Evolutionary conservation across 2,329 filamentous ascomycete genomes (phyloP), one percentile per base, ranked within the genome.

Genomic region (Trichoderma hamatum): DNA sequence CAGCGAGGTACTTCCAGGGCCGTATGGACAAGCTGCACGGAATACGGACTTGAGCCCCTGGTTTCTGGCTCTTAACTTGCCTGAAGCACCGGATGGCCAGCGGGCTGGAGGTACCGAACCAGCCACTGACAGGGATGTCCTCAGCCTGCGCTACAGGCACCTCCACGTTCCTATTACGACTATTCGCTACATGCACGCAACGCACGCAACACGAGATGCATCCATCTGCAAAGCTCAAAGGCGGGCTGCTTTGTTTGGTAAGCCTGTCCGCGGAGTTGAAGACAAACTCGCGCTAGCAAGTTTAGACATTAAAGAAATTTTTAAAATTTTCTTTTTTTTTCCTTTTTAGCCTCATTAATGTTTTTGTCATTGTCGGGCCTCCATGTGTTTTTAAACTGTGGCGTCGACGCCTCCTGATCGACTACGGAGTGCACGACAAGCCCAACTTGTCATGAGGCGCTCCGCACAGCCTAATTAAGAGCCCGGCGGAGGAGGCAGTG

Each of bases 381-480:
- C 54, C 54, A 56, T n/a, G 30, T 56, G n/a, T 36, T 63, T 39
- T 52, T 36, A 64, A 55, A 43, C 64, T 67, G 64, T 67, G 64
- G 54, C 54, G 54, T 56, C 36, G 28, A 43, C 64, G 30, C 64
- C 64, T 67, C 54, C 54, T 59, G 39, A 67, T 67, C 54, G 64
- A 51, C 54, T 58, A 49, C 64, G 64, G 64, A 49, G 54, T 67
- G 28, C 39, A 58, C 64, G 54, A 51, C 43, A 30, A 54, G 54
- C 54, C 64, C 54, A 51, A 59, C n/a, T 34, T 36, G 54, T 51
- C 64, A 34, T 51, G 39, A 67, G 52, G 64, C 64, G 39, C 36
- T 58, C 64, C 64, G 54, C 64, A 67, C 36, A 67, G 64, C 64
- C 64, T 67, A 67, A 67, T 67, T 59, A 59, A 51, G 24, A 49